Conservation (phyloP, 2,329 filamentous ascomycete genomes). For the Pestalotiopsis sp. region DNA sequence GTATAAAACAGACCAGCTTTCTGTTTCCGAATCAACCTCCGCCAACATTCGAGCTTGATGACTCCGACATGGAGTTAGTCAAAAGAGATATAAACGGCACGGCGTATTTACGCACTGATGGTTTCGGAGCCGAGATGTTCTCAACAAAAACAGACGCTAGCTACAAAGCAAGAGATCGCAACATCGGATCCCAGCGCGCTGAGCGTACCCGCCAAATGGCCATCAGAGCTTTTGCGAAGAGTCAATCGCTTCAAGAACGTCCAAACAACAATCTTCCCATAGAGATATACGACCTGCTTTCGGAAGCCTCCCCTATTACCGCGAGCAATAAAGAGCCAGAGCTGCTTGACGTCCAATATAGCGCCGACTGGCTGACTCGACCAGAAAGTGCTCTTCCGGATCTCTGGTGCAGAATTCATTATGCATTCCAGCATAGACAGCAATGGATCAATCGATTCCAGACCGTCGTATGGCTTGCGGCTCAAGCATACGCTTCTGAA, state of each 20-base stretch:
- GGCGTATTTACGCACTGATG: slow-evolving; percentile 17
- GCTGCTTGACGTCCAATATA: not conserved
- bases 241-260: not conserved
- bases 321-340: not conserved
- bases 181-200: not conserved
- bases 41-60: not conserved
- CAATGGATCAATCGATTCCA: not conserved
- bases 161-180: not conserved
- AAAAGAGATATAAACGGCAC: slow-evolving; percentile 19
- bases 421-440: not conserved
- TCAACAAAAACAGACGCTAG: not conserved
- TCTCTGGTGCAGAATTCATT: not conserved
- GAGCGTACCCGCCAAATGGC: not conserved
- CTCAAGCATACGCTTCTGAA: not conserved
- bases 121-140: not conserved
- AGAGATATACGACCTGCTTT: not conserved
- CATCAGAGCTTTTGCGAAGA: not conserved
- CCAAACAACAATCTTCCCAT: not conserved
- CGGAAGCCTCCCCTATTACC: not conserved
- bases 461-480: not conserved
- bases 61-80: slow-evolving; percentile 10
- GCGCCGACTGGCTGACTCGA: not conserved
- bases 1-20: slow-evolving; percentile 27
- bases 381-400: not conserved
- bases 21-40: slow-evolving; percentile 26